Base-by-base conservation (phyloP, 225 moss, liverwort and hornwort species). In the Pseudisothecium myosuroides region DNA sequence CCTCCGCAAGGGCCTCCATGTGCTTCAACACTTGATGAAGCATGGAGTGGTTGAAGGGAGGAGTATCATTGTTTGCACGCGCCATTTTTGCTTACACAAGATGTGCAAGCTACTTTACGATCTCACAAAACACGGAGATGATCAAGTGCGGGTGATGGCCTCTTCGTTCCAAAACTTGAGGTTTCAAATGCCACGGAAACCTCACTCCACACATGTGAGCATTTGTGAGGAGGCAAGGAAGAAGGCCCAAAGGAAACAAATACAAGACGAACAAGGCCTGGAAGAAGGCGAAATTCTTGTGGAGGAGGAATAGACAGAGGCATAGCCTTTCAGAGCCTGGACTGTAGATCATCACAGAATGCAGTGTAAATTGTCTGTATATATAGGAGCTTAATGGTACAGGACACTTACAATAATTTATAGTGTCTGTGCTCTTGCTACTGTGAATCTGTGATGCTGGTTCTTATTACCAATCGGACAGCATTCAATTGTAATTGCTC, bases 51-150 rank as follows among this genome's bases (percentile, higher is more conserved):
- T 76, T 4, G 52, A 76, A 76, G 34, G 76, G 54, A 54, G 3
- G 54, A 76, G 9, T 5, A 8, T 36, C 15, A 36, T 2, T 9
- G 2, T 2, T 36, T 77, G 23, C 9, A 54, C 23, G 0, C 1
- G 1, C 36, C 34, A 14, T 54, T 34, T 77, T 36, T 54, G 54
- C 24, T 2, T 37, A 6, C 77, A 54, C 23, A 77, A 14, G 52
- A 52, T 76, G 5, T 13, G 52, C 52, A 76, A 76, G 14, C 76
- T 76, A 5, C 76, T 76, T 21, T 77, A 23, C 1, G 10, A 54
- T 10, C 77, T 77, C 4, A 77, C 54, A 9, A 54, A 54, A 6
- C 54, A 77, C 1, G 5, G 5, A 24, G 77, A 77, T 37, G 9
- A 37, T 6, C 36, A 54, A 77, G 37, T 54, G 24, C 23, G 2